A percentile compares a stretch with the other conserved stretches of the same genome.
Conservation (phyloP, 1,284 basidiomycete species). For the Tylopilus sp. region DNA sequence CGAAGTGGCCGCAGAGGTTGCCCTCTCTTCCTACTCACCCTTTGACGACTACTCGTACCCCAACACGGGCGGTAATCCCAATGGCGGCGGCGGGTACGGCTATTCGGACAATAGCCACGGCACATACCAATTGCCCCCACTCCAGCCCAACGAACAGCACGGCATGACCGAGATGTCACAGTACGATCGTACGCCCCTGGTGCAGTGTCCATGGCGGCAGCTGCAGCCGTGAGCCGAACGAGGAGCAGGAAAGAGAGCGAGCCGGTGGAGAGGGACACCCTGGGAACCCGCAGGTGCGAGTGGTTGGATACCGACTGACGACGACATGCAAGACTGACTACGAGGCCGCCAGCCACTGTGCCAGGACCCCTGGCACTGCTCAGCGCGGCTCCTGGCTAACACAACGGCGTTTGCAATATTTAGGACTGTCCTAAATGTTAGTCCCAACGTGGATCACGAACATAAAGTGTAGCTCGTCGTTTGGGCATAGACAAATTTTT, state of each 20-base stretch:
- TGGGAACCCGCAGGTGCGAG: too few relatives aligned
- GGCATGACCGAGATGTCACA: conserved; percentile 63
- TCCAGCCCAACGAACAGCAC: conserved; percentile 52
- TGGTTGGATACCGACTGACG: too few relatives aligned
- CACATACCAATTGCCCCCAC: conserved; percentile 66
- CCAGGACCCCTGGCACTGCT: too few relatives aligned
- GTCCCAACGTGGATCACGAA: too few relatives aligned
- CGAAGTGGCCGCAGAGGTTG: conserved; percentile 69
- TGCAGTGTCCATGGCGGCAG: conserved; percentile 54
- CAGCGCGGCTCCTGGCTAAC: too few relatives aligned
- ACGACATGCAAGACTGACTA: too few relatives aligned
- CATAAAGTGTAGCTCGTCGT: too few relatives aligned
- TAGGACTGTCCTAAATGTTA: too few relatives aligned
- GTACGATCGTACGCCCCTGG: conserved; percentile 51
- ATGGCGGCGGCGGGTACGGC: conserved; percentile 38
- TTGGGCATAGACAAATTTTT: too few relatives aligned
- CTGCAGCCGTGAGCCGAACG: conserved; percentile 27
- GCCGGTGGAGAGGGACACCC: too few relatives aligned
- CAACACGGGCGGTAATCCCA: conserved; percentile 29
- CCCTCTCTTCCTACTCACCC: conserved; percentile 59
- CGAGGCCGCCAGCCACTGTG: too few relatives aligned
- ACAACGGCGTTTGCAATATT: too few relatives aligned
- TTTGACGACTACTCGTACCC: conserved; percentile 53
- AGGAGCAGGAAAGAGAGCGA: conserved; percentile 47
- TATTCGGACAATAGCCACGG: conserved; percentile 75